These are phyloP conservation scores for Hura crepitans DNA, from an alignment of 441 rosid genomes.

Conservation along the genomic window DNA sequence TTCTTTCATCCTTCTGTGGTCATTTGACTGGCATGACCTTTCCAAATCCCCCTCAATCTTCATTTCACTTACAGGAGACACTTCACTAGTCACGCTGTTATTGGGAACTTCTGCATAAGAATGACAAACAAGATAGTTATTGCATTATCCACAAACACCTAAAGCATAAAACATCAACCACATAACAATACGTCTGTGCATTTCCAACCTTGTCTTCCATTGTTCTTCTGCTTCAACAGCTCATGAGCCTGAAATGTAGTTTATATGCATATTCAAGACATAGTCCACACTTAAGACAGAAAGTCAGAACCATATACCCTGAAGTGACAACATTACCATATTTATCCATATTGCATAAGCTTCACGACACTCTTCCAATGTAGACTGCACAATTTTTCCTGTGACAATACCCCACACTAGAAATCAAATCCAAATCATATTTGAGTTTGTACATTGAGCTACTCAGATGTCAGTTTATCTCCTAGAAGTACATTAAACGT, in stretches of 20 bases:
- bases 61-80: constrained; percentile 21
- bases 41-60: constrained; percentile 29
- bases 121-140: constrained; percentile 9
- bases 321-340: constrained; percentile 44
- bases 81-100: constrained; percentile 31
- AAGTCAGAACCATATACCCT: constrained; percentile 6
- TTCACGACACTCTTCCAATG: constrained; percentile 84
- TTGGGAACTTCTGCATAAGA: constrained; percentile 31
- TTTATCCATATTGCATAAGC: constrained; percentile 68
- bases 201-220: constrained; percentile 49
- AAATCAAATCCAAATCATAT: constrained; percentile 17
- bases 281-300: constrained; percentile 6
- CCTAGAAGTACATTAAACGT: not conserved
- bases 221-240: constrained; percentile 61
- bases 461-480: not conserved
- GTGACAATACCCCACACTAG: constrained; percentile 18
- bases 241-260: constrained; percentile 60
- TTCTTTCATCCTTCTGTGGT: constrained; percentile 22
- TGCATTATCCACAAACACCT: not conserved
- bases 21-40: constrained; percentile 31
- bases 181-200: constrained; percentile 1
- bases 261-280: not conserved
- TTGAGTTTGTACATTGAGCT: not conserved
- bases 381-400: constrained; percentile 91
- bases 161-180: constrained; percentile 1